A percentile compares a stretch with the other conserved stretches of the same genome.
Evolutionary conservation across 1,284 basidiomycete species (phyloP).

Genomic region (Bjerkandera adusta): DNA sequence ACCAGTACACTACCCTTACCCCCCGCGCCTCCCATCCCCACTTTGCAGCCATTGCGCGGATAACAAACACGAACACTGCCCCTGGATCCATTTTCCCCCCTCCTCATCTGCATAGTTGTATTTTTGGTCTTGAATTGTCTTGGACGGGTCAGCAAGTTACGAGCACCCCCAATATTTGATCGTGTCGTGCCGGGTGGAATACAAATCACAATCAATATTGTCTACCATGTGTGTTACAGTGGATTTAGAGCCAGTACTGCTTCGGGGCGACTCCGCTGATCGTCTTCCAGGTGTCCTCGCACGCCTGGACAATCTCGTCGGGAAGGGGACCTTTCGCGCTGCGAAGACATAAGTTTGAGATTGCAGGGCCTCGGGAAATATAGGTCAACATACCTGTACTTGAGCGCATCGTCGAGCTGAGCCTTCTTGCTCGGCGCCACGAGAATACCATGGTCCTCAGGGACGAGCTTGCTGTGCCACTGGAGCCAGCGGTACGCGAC

Average conservation of each 20-base stretch:
- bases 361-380: neutral
- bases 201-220: too few relatives aligned
- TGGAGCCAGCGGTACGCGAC: slow-evolving; percentile 44
- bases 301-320: slow-evolving; percentile 44
- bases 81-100: too few relatives aligned
- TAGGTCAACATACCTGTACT: slow-evolving; percentile 23
- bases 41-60: too few relatives aligned
- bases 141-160: too few relatives aligned
- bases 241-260: slow-evolving; percentile 6
- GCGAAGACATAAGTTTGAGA: neutral
- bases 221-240: too few relatives aligned
- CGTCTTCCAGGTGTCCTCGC: slow-evolving; percentile 49
- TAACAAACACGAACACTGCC: too few relatives aligned
- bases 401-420: slow-evolving; percentile 38
- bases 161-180: too few relatives aligned
- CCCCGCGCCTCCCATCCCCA: too few relatives aligned
- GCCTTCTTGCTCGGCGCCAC: slow-evolving; percentile 37
- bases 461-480: slow-evolving; percentile 42
- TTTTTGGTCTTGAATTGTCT: too few relatives aligned
- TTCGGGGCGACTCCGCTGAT: slow-evolving; percentile 30
- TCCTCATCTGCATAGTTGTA: too few relatives aligned
- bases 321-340: slow-evolving; percentile 48
- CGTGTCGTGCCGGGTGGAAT: too few relatives aligned
- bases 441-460: slow-evolving; percentile 37
- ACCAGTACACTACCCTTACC: too few relatives aligned